A percentile compares a stretch with the other conserved stretches of the same genome.
phyloP scores from a whole-genome alignment of 2,329 filamentous ascomycete species.

The Pseudogymnoascus sp. region DNA sequence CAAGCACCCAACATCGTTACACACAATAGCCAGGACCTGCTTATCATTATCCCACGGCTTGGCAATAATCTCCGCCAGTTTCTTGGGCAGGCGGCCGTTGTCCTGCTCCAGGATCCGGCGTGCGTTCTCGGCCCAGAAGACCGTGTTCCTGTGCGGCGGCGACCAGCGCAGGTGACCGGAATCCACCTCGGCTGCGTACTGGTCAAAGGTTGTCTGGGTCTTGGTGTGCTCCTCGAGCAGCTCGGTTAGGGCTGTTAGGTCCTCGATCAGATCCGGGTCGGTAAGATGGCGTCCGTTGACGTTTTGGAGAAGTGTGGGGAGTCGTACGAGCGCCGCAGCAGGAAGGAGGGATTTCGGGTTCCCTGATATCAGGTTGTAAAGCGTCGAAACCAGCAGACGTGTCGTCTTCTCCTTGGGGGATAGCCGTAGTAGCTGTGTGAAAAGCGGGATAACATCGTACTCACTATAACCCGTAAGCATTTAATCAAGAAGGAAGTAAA shows the following conservation, averaged over 20 bases:
- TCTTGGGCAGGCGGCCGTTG: conserved; percentile 55
- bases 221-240: conserved; percentile 60
- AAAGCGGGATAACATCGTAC: conserved; percentile 84
- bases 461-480: conserved; percentile 51
- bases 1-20: conserved; percentile 62
- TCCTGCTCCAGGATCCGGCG: conserved; percentile 60
- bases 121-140: conserved; percentile 68
- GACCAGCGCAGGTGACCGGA: conserved; percentile 67
- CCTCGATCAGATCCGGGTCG: conserved; percentile 56
- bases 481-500: not conserved
- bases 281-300: conserved; percentile 53
- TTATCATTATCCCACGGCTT: conserved; percentile 64
- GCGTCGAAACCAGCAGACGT: conserved; percentile 77
- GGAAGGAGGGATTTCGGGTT: conserved; percentile 70
- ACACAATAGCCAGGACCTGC: conserved; percentile 64
- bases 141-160: conserved; percentile 62
- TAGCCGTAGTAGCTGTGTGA: conserved; percentile 82
- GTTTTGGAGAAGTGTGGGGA: conserved; percentile 61
- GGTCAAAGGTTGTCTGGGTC: conserved; percentile 44
- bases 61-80: conserved; percentile 58
- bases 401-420: conserved; percentile 99
- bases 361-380: conserved; percentile 71
- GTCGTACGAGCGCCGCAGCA: conserved; percentile 74
- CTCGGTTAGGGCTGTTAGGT: conserved; percentile 52
- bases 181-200: conserved; percentile 57